Evolutionary conservation across 495 filamentous ascomycete genomes (phyloP).

Genomic region (Penicillium tannophilum): DNA sequence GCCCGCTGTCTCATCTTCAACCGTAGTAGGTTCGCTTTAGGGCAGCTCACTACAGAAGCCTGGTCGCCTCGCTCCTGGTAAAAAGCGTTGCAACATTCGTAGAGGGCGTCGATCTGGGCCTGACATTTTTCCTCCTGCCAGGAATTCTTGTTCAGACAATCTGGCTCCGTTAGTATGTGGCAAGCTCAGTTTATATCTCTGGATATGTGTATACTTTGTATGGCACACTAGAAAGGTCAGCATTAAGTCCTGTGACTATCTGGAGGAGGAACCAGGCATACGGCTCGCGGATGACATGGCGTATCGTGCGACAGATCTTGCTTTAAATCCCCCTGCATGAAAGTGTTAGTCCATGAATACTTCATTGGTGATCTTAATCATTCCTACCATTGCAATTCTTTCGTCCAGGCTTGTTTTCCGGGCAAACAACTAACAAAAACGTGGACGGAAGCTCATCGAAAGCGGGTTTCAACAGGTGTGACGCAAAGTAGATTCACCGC

Average conservation of each 20-base stretch:
- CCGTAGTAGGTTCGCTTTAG: conserved; percentile 73
- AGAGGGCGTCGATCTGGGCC: conserved; percentile 82
- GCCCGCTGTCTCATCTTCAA: conserved; percentile 86
- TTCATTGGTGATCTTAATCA: not conserved
- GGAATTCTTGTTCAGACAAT: conserved; percentile 81
- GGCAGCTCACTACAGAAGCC: conserved; percentile 79
- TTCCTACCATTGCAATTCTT: conserved; percentile 4
- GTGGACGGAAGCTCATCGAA: conserved; percentile 15
- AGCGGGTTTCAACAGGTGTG: conserved; percentile 22
- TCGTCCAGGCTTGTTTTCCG: not conserved
- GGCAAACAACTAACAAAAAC: conserved; percentile 11
- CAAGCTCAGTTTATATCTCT: not conserved
- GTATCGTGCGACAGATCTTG: conserved; percentile 74
- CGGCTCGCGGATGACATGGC: conserved; percentile 86
- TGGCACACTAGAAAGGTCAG: conserved; percentile 66
- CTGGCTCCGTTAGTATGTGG: conserved; percentile 44
- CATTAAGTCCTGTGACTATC: not conserved
- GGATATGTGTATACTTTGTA: conserved; percentile 67
- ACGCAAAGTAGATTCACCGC: conserved; percentile 50
- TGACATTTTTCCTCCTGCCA: conserved; percentile 87
- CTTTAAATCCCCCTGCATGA: conserved; percentile 52
- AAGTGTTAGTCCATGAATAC: conserved; percentile 4
- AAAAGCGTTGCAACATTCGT: conserved; percentile 91
- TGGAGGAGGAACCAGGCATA: conserved; percentile 33
- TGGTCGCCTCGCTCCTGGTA: conserved; percentile 79